These are phyloP conservation scores for Globisporangium radiosum DNA, from an alignment of 352 stramenopile species.

Conservation along the genomic window DNA sequence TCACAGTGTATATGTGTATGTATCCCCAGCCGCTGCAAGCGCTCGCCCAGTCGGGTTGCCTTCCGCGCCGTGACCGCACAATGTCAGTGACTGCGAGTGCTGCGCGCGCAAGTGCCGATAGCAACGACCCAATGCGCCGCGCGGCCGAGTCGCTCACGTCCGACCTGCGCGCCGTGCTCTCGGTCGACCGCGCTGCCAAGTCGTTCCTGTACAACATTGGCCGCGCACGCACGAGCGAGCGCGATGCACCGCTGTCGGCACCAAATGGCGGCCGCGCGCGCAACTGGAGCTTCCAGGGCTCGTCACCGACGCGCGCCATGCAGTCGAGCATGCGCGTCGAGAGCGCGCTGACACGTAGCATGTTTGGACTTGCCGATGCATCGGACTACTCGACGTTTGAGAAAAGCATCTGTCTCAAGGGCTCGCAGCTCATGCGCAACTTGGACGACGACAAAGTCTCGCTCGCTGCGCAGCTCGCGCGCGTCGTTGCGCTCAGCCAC, in stretches of 20 bases:
- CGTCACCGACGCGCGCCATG: conserved; percentile 4
- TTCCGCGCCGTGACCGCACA: conserved; percentile 46
- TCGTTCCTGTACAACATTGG: conserved; percentile 74
- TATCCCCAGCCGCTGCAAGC: conserved; percentile 39
- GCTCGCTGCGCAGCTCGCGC: conserved; percentile 61
- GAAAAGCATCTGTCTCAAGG: conserved; percentile 83
- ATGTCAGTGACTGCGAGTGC: conserved; percentile 22
- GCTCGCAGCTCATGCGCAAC: conserved; percentile 76
- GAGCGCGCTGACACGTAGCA: conserved; percentile 11
- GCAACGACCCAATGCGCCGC: conserved; percentile 35
- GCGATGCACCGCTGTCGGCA: conserved; percentile 22
- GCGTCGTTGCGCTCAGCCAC: conserved; percentile 52
- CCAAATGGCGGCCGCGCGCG: conserved; percentile 21
- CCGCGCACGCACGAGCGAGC: conserved; percentile 29
- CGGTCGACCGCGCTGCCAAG: conserved; percentile 55
- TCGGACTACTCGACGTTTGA: conserved; percentile 74
- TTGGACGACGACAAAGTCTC: conserved; percentile 82
- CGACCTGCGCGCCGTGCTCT: conserved; percentile 63
- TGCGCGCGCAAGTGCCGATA: conserved; percentile 13
- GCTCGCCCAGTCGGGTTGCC: conserved; percentile 57
- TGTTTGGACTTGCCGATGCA: conserved; percentile 36
- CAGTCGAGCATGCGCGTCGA: not conserved
- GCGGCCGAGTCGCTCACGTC: conserved; percentile 48
- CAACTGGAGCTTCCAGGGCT: conserved; percentile 34
- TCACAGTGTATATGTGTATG: not conserved